Evolutionary conservation across 2,329 filamentous ascomycete species (phyloP), one percentile per base, ranked within the genome.

Genomic region (Hortaea sp.): DNA sequence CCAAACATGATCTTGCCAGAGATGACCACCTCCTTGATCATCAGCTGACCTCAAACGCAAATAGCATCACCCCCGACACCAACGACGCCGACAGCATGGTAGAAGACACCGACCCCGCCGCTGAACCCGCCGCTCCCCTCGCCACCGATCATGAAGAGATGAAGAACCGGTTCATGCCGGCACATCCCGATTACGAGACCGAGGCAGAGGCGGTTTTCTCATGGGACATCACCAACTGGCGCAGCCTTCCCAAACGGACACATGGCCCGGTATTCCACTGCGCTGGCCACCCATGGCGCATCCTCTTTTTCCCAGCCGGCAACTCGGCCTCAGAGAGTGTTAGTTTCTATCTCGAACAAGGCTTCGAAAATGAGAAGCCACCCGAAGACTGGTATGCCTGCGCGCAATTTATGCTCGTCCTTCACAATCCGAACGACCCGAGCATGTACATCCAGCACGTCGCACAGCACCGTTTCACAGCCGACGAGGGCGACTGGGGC

Each of bases 381-480:
- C 88, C 90, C 9, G 86, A 95, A 39, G 85, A 94, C 63, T 98
- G 90, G 88, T 92, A 89, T 66, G 90, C 88, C 58, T 98, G 92
- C 63, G 88, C 94, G 39, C 92, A 97, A 63, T 98, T 98, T 66
- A 83, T 86, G 48, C 74, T 98, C 42, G 90, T 97, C 4, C 73
- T 98, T 45, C 95, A 87, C 83, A 98, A 97, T 66, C 83, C 84
- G 40, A 87, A 90, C 61, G 88, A 95, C 58, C 90, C 92, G n/a
- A 81, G 81, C 52, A 77, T 95, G 57, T 88, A 84, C 65, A 67
- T 77, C 35, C 75, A 76, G 43, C 85, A 95, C 58, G 76, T 74
- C 39, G 92, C 92, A n/a, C 88, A 89, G 57, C 92, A 98, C 64
- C 84, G 92, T 49, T 98, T 97, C 66, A 97, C 88, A 4, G 86